Conservation (phyloP, 257 asterid genomes). For the Capsicum rhomboideum region DNA sequence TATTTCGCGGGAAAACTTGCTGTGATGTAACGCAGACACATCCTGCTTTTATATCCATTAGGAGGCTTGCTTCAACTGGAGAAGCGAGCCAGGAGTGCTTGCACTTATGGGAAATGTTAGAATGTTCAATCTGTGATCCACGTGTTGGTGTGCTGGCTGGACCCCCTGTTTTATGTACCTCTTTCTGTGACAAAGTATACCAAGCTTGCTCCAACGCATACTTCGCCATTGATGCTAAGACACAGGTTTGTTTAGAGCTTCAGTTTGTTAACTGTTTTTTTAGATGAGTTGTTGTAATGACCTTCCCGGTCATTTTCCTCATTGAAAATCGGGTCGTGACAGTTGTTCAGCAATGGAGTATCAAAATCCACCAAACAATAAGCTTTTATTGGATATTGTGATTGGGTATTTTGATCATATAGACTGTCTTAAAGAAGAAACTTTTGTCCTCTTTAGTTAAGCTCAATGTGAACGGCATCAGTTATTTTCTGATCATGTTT, state of each 20-base stretch:
- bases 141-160: constrained; percentile 72
- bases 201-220: constrained; percentile 79
- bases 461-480: not conserved
- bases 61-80: constrained; percentile 88
- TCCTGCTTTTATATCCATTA: constrained; percentile 72
- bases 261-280: not conserved
- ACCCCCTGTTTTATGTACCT: constrained; percentile 68
- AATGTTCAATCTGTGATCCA: constrained; percentile 93
- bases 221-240: constrained; percentile 71
- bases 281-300: not conserved
- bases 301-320: too few species aligned
- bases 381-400: not conserved
- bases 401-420: not conserved
- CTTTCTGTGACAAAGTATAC: constrained; percentile 74
- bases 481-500: not conserved
- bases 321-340: too few species aligned
- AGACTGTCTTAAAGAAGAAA: not conserved
- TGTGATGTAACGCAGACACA: constrained; percentile 87
- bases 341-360: not conserved
- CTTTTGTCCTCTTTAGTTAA: not conserved
- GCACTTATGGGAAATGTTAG: constrained; percentile 90
- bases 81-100: constrained; percentile 94
- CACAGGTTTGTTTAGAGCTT: constrained; percentile 52
- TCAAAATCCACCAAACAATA: not conserved
- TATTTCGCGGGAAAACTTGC: constrained; percentile 83